phyloP scores from a whole-genome alignment of 2,329 filamentous ascomycete genomes.

The Annulohypoxylon truncatum region DNA sequence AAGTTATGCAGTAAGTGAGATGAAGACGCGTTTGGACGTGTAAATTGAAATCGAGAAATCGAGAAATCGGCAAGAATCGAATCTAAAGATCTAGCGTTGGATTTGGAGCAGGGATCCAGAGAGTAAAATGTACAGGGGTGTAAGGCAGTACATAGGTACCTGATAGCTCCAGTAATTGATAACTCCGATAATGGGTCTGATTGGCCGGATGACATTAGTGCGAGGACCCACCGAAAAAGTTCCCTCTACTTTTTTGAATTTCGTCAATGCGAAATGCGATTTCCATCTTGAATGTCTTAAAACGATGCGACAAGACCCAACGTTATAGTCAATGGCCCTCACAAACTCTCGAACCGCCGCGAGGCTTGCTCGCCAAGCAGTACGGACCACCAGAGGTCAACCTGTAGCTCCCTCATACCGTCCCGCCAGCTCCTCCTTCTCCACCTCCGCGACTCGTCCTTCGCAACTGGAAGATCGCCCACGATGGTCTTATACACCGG shows the following conservation, averaged over 20 bases:
- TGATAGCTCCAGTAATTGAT: neutral
- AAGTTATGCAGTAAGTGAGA: neutral
- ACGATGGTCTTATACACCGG: conserved; percentile 78
- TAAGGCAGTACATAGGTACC: neutral
- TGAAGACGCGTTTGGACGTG: conserved; percentile 31
- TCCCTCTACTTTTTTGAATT: conserved; percentile 13
- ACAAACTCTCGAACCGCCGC: conserved; percentile 50
- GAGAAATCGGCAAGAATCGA: neutral
- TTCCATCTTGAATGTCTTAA: conserved; percentile 8
- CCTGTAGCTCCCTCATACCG: conserved; percentile 27
- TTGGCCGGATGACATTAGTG: conserved; percentile 23
- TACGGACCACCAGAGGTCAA: conserved; percentile 47
- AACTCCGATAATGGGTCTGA: conserved; percentile 15
- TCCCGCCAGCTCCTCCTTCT: conserved; percentile 42
- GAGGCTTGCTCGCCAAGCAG: conserved; percentile 50
- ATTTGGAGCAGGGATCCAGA: neutral
- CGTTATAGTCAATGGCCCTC: conserved; percentile 49
- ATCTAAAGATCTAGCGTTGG: neutral
- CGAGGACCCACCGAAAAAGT: conserved; percentile 33
- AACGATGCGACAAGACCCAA: conserved; percentile 31
- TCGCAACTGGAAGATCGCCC: conserved; percentile 53
- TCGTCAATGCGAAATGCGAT: conserved; percentile 11
- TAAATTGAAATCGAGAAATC: conserved; percentile 23
- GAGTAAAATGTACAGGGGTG: neutral
- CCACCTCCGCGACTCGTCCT: conserved; percentile 39